A percentile compares a stretch with the other conserved stretches of the same genome.
Conservation (phyloP, 192 early-diverging fungal genomes). For the Coemansia sp. region DNA sequence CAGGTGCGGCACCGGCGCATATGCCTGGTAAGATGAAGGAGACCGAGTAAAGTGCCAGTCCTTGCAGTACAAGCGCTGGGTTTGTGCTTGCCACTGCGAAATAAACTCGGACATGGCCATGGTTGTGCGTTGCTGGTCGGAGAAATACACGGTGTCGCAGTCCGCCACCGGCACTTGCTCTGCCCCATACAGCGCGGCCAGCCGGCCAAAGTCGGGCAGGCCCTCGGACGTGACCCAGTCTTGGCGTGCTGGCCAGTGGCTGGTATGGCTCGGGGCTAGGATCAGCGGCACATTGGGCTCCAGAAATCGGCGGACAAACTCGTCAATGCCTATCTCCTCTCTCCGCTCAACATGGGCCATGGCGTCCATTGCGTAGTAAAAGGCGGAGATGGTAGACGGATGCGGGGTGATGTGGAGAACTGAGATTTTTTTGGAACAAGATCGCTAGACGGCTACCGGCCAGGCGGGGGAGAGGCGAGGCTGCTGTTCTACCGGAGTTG, state of each 20-base stretch:
- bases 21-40: constrained; percentile 1
- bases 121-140: constrained; percentile 57
- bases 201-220: constrained; percentile 23
- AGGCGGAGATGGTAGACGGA: background rate
- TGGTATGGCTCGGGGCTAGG: constrained; percentile 13
- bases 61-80: constrained; percentile 55
- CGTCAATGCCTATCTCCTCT: constrained; percentile 16
- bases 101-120: constrained; percentile 59
- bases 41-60: constrained; percentile 63
- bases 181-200: constrained; percentile 24
- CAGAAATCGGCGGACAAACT: constrained; percentile 34
- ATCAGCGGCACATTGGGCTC: constrained; percentile 29
- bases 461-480: too few species aligned
- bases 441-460: too few species aligned
- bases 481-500: too few species aligned
- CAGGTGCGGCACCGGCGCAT: constrained; percentile 6
- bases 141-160: constrained; percentile 56
- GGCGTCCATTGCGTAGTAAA: constrained; percentile 1
- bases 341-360: constrained; percentile 22
- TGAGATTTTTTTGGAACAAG: too few species aligned
- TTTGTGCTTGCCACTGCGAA: constrained; percentile 42
- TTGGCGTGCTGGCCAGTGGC: constrained; percentile 53
- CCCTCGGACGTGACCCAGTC: constrained; percentile 51
- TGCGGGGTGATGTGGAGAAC: too few species aligned
- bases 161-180: constrained; percentile 58